These are phyloP conservation scores for Phyllosticta citrichinensis DNA, from an alignment of 2,329 filamentous ascomycete genomes.

Conservation along the genomic window DNA sequence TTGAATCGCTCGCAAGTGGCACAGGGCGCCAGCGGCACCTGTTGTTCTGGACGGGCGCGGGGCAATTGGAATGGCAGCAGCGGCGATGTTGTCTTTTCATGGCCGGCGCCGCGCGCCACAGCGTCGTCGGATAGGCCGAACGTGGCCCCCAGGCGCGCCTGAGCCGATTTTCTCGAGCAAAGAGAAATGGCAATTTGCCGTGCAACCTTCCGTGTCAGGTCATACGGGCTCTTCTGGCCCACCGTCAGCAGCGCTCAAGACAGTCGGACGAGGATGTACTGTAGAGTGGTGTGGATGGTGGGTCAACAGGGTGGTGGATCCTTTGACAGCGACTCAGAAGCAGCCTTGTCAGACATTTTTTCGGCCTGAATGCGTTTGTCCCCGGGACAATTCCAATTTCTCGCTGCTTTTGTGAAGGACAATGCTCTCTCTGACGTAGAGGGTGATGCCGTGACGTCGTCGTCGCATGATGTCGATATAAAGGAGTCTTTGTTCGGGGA, in stretches of 20 bases:
- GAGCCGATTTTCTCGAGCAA: background rate
- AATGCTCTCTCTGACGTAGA: background rate
- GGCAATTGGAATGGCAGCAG: background rate
- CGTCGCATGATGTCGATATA: background rate
- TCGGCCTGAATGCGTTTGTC: background rate
- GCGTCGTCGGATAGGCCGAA: background rate
- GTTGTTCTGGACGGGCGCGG: background rate
- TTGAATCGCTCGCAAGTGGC: background rate
- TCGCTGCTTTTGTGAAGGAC: background rate
- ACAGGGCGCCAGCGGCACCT: background rate
- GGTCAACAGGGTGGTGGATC: background rate
- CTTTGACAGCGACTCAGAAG: background rate
- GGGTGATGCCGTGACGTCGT: background rate
- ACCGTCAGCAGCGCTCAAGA: background rate
- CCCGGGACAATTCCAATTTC: background rate
- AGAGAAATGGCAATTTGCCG: background rate
- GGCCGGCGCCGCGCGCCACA: slow-evolving; percentile 1
- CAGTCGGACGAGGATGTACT: background rate
- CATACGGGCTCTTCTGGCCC: background rate
- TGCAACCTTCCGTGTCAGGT: slow-evolving; percentile 8
- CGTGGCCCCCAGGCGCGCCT: background rate
- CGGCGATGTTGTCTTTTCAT: background rate
- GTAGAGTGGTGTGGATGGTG: background rate
- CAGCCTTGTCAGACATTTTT: background rate
- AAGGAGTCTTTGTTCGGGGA: background rate